Base-by-base conservation (phyloP, 2,329 filamentous ascomycete species). In the Fusarium penzigii region DNA sequence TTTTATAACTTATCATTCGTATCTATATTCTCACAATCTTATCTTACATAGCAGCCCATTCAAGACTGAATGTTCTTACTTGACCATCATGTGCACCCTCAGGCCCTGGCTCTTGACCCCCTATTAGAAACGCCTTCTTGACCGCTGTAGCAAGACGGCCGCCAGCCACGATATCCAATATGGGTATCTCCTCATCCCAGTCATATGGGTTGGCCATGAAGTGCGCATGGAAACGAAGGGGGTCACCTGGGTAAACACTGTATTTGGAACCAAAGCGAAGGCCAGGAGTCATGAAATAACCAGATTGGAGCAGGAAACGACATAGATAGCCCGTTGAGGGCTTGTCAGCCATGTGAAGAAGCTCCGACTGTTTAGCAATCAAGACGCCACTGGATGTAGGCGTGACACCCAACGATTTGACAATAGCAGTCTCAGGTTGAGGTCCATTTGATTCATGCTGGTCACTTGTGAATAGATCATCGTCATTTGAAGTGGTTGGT, bases 191-290 rank as follows among this genome's bases (percentile, higher is more conserved):
- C 64, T 96, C 84, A 55, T 97, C 86, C 91, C 92, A 97, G n/a
- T 79, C 85, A 62, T 89, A 84, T 32, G 89, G 85, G n/a, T 87
- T 88, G 8, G 88, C 90, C 63, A 96, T 81, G 70, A 96, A 97
- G 70, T 99, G 94, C 42, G 91, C 94, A 72, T 99, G 94, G 70
- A 95, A 99, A 11, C 94, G 87, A 46, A 99, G 78, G 1, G 94
- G 92, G 69, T 99, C 94, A 42, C 94, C 94, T 0, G 94, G 94
- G 65, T 99, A 99, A 6, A 95, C 90, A 62, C 92, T 91, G 72
- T 96, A 97, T 66, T 94, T 86, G 64, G 92, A 95, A 25, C 94
- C 94, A 66, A 99, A 99, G 25, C 94, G 89, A 47, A 99, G 80
- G 9, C 94, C 94, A 1, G 94, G 94, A 49, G 92, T 92, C 66